These are phyloP conservation scores for Austroboletus novae-zelandiae DNA, from an alignment of 1,284 basidiomycete genomes.

Conservation along the genomic window DNA sequence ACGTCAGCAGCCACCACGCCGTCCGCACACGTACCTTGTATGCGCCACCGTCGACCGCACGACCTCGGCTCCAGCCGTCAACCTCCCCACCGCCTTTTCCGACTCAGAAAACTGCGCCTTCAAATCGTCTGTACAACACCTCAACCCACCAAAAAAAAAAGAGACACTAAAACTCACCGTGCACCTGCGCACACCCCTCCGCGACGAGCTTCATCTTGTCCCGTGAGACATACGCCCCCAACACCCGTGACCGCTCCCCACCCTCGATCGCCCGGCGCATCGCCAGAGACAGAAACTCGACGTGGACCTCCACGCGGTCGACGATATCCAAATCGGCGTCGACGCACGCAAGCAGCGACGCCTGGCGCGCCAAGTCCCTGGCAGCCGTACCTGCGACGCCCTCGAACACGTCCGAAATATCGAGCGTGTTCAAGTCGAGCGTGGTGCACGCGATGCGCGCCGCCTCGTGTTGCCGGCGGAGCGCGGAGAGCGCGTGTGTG, in stretches of 20 bases:
- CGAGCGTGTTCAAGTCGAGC: constrained; percentile 68
- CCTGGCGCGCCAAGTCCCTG: constrained; percentile 64
- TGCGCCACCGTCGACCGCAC: constrained; percentile 51
- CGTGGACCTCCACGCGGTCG: constrained; percentile 60
- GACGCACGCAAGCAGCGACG: constrained; percentile 54
- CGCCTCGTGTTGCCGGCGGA: constrained; percentile 64
- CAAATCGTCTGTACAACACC: constrained; percentile 49
- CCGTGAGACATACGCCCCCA: constrained; percentile 77
- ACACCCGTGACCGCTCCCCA: constrained; percentile 62
- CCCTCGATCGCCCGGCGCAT: constrained; percentile 65
- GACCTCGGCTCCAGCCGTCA: constrained; percentile 58
- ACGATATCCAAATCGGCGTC: constrained; percentile 71
- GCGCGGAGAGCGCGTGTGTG: constrained; percentile 45
- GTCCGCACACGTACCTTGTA: constrained; percentile 39
- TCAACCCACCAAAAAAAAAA: no score
- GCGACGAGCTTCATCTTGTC: constrained; percentile 78
- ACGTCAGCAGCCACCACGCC: constrained; percentile 5
- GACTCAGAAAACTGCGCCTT: constrained; percentile 49
- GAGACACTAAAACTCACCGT: constrained; percentile 46
- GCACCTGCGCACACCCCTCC: constrained; percentile 67
- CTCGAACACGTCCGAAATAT: constrained; percentile 68
- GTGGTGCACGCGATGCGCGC: constrained; percentile 64
- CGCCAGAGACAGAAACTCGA: constrained; percentile 67
- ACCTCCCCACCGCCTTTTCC: constrained; percentile 50
- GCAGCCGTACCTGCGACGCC: constrained; percentile 52